A percentile compares a stretch with the other conserved stretches of the same genome.
phyloP scores from a whole-genome alignment of 2,329 filamentous ascomycete species.

The Aspergillus texensis region DNA sequence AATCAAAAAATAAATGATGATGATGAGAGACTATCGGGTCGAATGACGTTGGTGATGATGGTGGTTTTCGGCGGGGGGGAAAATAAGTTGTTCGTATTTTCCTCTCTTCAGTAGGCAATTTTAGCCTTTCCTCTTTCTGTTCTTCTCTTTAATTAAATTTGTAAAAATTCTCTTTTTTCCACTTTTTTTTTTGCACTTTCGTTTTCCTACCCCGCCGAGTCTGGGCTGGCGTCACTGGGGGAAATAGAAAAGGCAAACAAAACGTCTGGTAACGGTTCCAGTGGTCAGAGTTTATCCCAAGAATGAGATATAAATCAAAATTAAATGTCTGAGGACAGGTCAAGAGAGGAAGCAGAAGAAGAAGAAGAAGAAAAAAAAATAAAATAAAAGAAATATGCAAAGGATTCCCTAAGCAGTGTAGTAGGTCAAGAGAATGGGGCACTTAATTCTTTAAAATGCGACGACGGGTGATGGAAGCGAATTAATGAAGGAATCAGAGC shows the following conservation, averaged over 20 bases:
- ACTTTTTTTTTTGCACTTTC: conserved; percentile 3
- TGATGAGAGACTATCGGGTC: conserved; percentile 2
- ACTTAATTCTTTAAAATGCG: background rate
- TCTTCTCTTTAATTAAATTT: background rate
- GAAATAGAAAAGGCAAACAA: background rate
- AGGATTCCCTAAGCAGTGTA: background rate
- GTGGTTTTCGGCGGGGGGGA: background rate
- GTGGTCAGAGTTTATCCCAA: no score
- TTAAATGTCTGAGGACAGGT: background rate
- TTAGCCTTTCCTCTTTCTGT: conserved; percentile 2
- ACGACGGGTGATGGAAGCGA: background rate
- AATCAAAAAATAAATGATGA: conserved; percentile 3
- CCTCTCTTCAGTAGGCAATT: no score
- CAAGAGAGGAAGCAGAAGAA: background rate
- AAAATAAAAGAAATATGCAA: background rate
- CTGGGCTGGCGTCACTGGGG: background rate
- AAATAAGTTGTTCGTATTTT: no score
- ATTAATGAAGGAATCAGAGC: conserved; percentile 1
- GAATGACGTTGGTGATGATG: conserved; percentile 4
- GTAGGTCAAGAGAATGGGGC: background rate
- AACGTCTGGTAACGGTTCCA: no score
- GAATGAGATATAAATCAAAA: background rate
- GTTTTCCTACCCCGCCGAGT: conserved; percentile 8
- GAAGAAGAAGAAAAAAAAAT: background rate
- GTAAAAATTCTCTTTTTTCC: conserved; percentile 2